Evolutionary conservation across 164 flowering plant species (phyloP), one percentile per base, ranked within the genome.

Genomic region (Berberis vulgaris): DNA sequence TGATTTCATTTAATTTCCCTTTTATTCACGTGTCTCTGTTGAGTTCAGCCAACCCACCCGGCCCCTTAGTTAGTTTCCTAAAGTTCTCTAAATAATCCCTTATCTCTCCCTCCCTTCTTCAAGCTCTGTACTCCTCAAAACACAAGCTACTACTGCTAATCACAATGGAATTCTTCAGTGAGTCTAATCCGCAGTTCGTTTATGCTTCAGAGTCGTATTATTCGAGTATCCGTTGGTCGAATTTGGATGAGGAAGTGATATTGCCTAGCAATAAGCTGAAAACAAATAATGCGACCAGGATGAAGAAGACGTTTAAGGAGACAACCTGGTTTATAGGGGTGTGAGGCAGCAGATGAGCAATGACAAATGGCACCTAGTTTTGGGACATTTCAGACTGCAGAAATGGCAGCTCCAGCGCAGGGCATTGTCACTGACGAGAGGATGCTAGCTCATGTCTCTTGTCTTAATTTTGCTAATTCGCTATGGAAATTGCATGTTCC

Each of bases 331-430:
- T 26, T 57, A 57, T 41, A 41, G 60, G 8, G 60, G 60, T 7
- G 60, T 57, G 2, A 57, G n/a, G n/a, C n/a, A 45, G 41, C 8
- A 40, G 3, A 57, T 43, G 60, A 57, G 41, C 9, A 41, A 64
- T 64, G 67, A 67, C 60, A 65, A 82, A 86, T 85, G 89, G 86
- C 79, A n/a, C n/a, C n/a, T n/a, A n/a, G n/a, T n/a, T n/a, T 85
- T 1, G 89, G 89, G 44, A 84, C 86, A 2, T 84, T 71, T 13
- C 81, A 81, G 7, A 69, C 69, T 3, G 60, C 76, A 1, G 73
- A 73, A 66, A 73, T 73, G 76, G 76, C 73, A 5, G 76, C 76
- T 1, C 49, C 73, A 13, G 76, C 76, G 2, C 76, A 73, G 49
- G 76, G 70, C 73, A 6, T 41, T 59, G 40, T 39, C 55, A 1